These are phyloP conservation scores for Pseudocercospora cruenta DNA, from an alignment of 2,329 filamentous ascomycete species.

Conservation along the genomic window DNA sequence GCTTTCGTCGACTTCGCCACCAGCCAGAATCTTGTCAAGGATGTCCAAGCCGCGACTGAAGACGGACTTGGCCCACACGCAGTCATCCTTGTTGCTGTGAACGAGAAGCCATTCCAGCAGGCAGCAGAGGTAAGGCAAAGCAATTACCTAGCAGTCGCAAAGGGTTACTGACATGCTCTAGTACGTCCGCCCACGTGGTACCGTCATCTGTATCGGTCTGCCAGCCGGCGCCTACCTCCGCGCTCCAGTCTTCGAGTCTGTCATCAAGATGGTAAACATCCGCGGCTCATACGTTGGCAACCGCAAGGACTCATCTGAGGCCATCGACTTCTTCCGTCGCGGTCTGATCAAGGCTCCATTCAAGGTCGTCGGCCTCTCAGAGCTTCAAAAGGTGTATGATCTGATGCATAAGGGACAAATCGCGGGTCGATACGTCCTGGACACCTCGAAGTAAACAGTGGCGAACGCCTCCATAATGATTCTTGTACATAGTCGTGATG, in stretches of 20 bases:
- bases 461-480: not conserved
- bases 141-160: not conserved
- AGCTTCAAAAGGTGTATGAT: constrained; percentile 80
- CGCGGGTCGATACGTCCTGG: constrained; percentile 78
- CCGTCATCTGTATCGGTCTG: constrained; percentile 86
- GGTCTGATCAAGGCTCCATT: constrained; percentile 85
- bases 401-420: constrained; percentile 69
- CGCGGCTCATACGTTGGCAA: constrained; percentile 94
- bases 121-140: constrained; percentile 61
- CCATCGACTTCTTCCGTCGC: constrained; percentile 83
- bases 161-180: constrained; percentile 33
- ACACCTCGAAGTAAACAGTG: constrained; percentile 63
- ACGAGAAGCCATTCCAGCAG: constrained; percentile 94
- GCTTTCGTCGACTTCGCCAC: constrained; percentile 79
- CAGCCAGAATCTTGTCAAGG: constrained; percentile 76
- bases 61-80: constrained; percentile 86
- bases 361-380: constrained; percentile 79
- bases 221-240: constrained; percentile 78
- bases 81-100: constrained; percentile 81
- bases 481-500: constrained; percentile 19
- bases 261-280: constrained; percentile 72
- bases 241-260: constrained; percentile 86
- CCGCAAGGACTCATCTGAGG: constrained; percentile 83
- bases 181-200: constrained; percentile 82
- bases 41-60: constrained; percentile 78